Evolutionary conservation across 169 alveolate genomes (phyloP), one percentile per base, ranked within the genome.

Genomic region (Sarcocystis neurona): DNA sequence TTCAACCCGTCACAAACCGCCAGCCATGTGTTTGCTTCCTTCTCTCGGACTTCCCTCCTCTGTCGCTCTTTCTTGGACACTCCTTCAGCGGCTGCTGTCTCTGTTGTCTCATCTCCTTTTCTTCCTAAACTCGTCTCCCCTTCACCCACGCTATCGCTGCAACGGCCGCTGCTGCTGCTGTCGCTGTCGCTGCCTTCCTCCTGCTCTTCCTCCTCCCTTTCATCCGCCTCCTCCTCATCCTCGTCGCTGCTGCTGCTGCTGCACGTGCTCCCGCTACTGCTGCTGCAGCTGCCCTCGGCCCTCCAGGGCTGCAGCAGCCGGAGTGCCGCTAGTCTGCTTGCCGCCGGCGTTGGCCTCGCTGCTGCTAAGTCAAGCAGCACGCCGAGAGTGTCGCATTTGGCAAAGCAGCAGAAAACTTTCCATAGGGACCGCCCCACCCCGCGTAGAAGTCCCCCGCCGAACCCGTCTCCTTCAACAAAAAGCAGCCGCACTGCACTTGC

Each of bases 351-450:
- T n/a, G n/a, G n/a, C n/a, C n/a, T n/a, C n/a, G n/a, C n/a, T n/a
- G n/a, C n/a, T n/a, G 41, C 47, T 20, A 72, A 8, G 53, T 72
- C 82, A 47, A 72, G 58, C 30, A 72, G 37, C 34, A 56, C 50
- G 43, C 41, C 56, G 39, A 72, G 50, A 6, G 34, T 53, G 34
- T n/a, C 32, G 30, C 3, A 6, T 2, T 27, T 3, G 30, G 53
- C 53, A 56, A 72, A 72, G 47, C 43, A 39, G 53, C 82, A 72
- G n/a, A 72, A 10, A 27, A 30, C 82, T 18, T 72, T 72, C 82
- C 82, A 72, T n/a, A 72, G 82, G 30, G 82, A 0, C 43, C 56
- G 47, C 32, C 82, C 82, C 3, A 39, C 10, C 18, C 58, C 47
- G 39, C 82, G 47, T 15, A 72, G 34, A 32, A 37, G 41, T 1